Conservation (phyloP, 345 rosid genomes). For the Eucalyptus curtisii region DNA sequence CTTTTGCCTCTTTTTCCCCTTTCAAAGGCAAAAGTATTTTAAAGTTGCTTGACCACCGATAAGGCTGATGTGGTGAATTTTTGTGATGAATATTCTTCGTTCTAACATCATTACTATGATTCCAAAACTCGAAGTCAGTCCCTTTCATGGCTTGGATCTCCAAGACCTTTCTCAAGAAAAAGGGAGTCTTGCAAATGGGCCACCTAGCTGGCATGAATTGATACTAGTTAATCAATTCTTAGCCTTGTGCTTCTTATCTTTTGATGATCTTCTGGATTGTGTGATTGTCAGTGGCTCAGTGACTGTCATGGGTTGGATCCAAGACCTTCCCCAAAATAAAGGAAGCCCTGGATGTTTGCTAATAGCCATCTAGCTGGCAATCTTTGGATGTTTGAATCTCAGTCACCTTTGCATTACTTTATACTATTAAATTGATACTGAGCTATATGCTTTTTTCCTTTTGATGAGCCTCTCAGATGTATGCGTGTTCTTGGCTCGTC, state of each 20-base stretch:
- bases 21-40: background rate
- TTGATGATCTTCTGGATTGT: background rate
- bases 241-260: background rate
- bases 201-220: background rate
- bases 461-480: background rate
- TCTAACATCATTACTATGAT: background rate
- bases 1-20: background rate
- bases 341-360: background rate
- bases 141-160: background rate
- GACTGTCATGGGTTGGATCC: background rate
- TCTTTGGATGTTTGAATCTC: background rate
- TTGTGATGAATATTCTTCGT: background rate
- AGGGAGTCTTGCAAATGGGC: background rate
- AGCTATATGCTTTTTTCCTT: background rate
- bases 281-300: background rate
- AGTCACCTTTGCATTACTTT: background rate
- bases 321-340: background rate
- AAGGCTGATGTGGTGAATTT: background rate
- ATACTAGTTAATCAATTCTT: background rate
- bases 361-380: background rate
- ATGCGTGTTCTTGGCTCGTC: background rate
- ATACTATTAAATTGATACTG: background rate
- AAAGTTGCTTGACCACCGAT: background rate
- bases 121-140: background rate
- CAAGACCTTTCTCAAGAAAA: background rate